phyloP scores from a whole-genome alignment of 1,284 basidiomycete species.

The Melampsora larici-populina region DNA sequence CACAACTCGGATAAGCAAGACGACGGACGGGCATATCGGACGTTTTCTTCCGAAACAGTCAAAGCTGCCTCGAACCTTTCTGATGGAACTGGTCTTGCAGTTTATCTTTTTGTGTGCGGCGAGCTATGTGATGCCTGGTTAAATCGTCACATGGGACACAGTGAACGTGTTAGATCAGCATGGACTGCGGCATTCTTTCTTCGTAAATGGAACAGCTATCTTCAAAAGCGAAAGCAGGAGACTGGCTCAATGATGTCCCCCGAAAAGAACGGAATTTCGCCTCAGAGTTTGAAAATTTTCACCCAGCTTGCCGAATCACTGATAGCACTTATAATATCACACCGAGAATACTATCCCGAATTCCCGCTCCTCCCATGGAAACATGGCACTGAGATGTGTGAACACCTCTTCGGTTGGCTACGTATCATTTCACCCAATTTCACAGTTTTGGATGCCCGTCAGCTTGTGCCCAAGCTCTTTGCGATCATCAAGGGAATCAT shows the following conservation, averaged over 20 bases:
- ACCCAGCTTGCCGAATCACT: background rate
- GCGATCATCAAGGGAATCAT: constrained; percentile 6
- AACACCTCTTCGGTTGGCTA: too few species aligned
- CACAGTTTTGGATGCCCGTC: too few species aligned
- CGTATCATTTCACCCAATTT: too few species aligned
- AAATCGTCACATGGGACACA: constrained; percentile 1
- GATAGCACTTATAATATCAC: background rate
- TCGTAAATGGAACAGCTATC: background rate
- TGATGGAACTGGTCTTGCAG: background rate
- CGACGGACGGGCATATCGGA: too few species aligned
- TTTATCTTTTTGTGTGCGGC: constrained; percentile 10
- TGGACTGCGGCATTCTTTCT: constrained; percentile 11
- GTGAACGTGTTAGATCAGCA: background rate
- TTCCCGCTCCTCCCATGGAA: constrained; percentile 6
- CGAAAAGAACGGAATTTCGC: background rate
- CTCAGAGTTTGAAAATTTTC: constrained; percentile 8
- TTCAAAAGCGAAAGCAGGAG: too few species aligned
- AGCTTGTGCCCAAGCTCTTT: constrained; percentile 7
- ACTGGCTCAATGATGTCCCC: background rate
- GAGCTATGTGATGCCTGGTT: too few species aligned
- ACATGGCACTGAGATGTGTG: background rate
- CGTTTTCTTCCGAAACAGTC: background rate
- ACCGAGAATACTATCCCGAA: constrained; percentile 13
- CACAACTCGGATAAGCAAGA: constrained; percentile 19
- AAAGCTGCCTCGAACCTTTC: background rate